Percentiles rank a stretch among this genome's conserved stretches.
phyloP scores from a whole-genome alignment of 257 asterid species.

The Solanum corneliomulleri region DNA sequence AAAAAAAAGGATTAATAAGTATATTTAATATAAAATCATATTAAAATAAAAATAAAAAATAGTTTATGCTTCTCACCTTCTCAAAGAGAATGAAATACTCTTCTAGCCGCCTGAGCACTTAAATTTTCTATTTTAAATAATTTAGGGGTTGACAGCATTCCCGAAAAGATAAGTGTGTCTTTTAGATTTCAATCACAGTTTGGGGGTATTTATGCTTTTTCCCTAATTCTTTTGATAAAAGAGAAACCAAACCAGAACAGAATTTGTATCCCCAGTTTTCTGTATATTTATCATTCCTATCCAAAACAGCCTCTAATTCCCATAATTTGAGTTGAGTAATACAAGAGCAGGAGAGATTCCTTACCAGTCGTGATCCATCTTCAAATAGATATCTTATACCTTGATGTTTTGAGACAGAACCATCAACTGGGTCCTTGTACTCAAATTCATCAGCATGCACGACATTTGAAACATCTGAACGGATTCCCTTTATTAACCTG shows the following conservation, averaged over 20 bases:
- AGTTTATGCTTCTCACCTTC: background rate
- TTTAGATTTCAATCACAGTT: no score
- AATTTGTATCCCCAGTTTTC: background rate
- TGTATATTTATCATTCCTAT: background rate
- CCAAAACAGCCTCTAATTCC: background rate
- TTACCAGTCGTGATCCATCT: constrained; percentile 97
- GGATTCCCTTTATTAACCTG: constrained; percentile 60
- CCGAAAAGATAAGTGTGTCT: no score
- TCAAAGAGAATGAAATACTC: background rate
- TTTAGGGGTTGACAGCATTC: background rate
- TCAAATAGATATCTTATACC: constrained; percentile 86
- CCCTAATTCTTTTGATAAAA: background rate
- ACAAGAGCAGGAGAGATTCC: background rate
- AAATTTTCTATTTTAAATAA: background rate
- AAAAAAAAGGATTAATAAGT: background rate
- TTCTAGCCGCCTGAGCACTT: background rate
- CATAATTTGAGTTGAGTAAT: background rate
- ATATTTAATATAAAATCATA: background rate
- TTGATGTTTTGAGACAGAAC: constrained; percentile 91
- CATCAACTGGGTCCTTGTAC: constrained; percentile 96
- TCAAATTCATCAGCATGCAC: constrained; percentile 85
- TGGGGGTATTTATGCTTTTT: background rate
- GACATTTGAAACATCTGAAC: constrained; percentile 63
- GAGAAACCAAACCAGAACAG: background rate
- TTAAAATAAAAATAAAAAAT: background rate